Conservation (phyloP, 2,329 filamentous ascomycete genomes). For the Basipetospora chlamydospora region DNA sequence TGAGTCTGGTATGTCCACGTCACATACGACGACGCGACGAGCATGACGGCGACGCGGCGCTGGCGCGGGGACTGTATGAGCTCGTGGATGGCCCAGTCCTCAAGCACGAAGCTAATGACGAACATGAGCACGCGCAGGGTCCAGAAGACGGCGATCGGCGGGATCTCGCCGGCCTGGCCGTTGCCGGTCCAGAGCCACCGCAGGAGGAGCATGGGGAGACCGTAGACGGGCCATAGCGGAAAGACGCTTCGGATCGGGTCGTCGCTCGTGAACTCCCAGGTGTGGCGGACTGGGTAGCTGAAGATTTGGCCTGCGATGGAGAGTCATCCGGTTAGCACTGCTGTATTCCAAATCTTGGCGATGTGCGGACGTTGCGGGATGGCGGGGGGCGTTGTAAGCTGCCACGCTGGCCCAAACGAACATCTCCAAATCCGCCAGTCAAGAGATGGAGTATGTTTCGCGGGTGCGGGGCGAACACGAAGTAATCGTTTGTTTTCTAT, state of each 20-base stretch:
- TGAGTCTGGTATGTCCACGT: conserved; percentile 98
- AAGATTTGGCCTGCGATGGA: conserved; percentile 64
- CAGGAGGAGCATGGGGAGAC: conserved; percentile 80
- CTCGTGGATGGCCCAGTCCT: conserved; percentile 96
- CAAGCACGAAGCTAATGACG: conserved; percentile 82
- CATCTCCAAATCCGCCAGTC: no score
- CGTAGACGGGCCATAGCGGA: conserved; percentile 90
- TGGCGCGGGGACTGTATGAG: conserved; percentile 61
- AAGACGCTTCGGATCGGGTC: conserved; percentile 90
- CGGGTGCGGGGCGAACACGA: no score
- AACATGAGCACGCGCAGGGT: conserved; percentile 84
- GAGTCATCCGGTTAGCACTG: neutral
- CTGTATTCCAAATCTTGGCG: no score
- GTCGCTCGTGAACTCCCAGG: conserved; percentile 90
- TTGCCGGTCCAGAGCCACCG: conserved; percentile 87
- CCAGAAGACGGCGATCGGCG: conserved; percentile 83
- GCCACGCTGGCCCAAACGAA: no score
- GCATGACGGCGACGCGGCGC: conserved; percentile 59
- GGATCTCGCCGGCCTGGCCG: conserved; percentile 58
- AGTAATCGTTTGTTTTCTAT: no score
- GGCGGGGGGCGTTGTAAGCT: no score
- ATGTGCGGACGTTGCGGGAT: no score
- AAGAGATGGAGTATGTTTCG: no score
- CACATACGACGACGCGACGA: conserved; percentile 92
- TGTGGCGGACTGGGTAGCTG: conserved; percentile 73